Evolutionary conservation across 1,139 yeast species (phyloP), one percentile per base, ranked within the genome.

Genomic region (Casaregolazyma suthepensis): DNA sequence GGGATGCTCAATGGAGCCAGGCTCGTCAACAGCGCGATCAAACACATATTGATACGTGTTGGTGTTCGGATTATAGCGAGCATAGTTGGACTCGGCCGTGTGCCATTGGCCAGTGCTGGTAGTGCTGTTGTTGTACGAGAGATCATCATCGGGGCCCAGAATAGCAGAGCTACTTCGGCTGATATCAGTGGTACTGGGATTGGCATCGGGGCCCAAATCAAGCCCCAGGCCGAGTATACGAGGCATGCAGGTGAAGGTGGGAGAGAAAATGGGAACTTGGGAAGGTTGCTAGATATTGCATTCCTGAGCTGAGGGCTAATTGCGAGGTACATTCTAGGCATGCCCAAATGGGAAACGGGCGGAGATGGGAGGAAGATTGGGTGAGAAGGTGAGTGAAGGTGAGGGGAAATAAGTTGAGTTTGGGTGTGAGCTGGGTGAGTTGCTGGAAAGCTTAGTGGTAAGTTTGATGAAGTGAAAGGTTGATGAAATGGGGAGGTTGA

Each of bases 21-120:
- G 46, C 26, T 29, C 18, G 10, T 48, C 31, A 10, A 31, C 19
- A 20, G 35, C 22, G 15, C 43, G 43, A 26, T 43, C 46, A 29
- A 48, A n/a, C 45, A 48, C 50, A 31, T 43, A 43, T 18, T 44
- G 52, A 23, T 49, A 49, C 3, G 52, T 43, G 22, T 49, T 43
- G 42, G 52, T 43, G 20, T 20, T 31, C 22, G 52, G 26, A 29
- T 49, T 46, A 20, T 49, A 49, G 6, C 38, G 46, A 37, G 52
- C 47, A 17, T 26, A 44, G 13, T 44, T 42, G 45, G 40, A 35
- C 13, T 35, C 40, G 9, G 40, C 17, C 9, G 40, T 35, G 13
- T 35, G 40, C 40, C 40, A 35, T 13, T 35, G 40, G 17, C 17
- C 40, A 9, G 40, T 35, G 17, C 17, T 35, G 17, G 17, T 35